These are phyloP conservation scores for Pouteria campechiana DNA, from an alignment of 179 eudicot species.

Conservation along the genomic window DNA sequence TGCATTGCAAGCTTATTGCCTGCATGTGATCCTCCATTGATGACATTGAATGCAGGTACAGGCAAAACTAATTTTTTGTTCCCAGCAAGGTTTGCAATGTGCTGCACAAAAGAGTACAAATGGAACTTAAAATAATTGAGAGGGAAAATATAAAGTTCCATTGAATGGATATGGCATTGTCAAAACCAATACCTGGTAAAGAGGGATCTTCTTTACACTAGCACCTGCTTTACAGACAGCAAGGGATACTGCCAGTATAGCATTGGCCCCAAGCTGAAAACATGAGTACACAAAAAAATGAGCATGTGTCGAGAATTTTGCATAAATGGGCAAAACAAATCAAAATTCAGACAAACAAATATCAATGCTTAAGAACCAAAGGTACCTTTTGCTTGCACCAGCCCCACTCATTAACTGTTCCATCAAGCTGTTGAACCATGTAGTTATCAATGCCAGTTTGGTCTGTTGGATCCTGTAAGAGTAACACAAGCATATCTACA, in stretches of 20 bases:
- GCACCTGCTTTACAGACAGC: constrained; percentile 74
- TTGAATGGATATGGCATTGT: not conserved
- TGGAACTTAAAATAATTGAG: not conserved
- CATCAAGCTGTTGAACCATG: constrained; percentile 94
- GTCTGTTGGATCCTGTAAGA: constrained; percentile 78
- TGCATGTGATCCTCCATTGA: constrained; percentile 98
- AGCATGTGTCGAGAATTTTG: too few species aligned
- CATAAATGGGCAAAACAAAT: not conserved
- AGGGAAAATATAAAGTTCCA: not conserved
- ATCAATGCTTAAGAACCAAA: not conserved
- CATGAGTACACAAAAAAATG: too few species aligned
- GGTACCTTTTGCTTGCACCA: constrained; percentile 99
- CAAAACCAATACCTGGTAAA: constrained; percentile 39
- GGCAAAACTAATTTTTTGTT: constrained; percentile 91
- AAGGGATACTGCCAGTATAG: constrained; percentile 62
- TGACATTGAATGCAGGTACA: constrained; percentile 97
- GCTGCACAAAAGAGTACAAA: constrained; percentile 34
- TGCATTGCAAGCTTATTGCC: constrained; percentile 99
- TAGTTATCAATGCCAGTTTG: constrained; percentile 80
- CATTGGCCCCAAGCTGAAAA: constrained; percentile 62
- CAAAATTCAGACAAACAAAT: not conserved
- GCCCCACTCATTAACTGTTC: constrained; percentile 95
- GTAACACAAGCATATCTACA: too few species aligned
- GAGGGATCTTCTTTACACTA: constrained; percentile 36
- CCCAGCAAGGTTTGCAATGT: constrained; percentile 85